These are phyloP conservation scores for Bretziella fagacearum DNA, from an alignment of 2,329 filamentous ascomycete genomes.

Conservation along the genomic window DNA sequence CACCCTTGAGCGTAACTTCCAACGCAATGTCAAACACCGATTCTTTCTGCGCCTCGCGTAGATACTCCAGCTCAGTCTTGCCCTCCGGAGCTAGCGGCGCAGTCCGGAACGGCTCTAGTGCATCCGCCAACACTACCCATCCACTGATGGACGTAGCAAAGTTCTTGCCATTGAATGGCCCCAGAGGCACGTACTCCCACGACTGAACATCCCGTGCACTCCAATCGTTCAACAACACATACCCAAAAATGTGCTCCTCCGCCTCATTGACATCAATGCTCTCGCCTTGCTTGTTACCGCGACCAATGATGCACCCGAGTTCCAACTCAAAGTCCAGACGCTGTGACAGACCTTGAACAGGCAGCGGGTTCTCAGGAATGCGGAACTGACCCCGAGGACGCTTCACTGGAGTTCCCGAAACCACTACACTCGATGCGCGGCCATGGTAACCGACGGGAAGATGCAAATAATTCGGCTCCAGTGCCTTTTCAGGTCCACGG, in stretches of 20 bases:
- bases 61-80: slow-evolving; percentile 16
- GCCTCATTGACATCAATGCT: slow-evolving; percentile 45
- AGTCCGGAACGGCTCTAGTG: slow-evolving; percentile 22
- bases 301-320: slow-evolving; percentile 50
- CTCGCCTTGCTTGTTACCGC: slow-evolving; percentile 40
- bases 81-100: slow-evolving; percentile 13
- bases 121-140: slow-evolving; percentile 40
- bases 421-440: slow-evolving; percentile 50
- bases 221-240: slow-evolving; percentile 45
- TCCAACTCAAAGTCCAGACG: slow-evolving; percentile 54
- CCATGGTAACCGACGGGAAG: slow-evolving; percentile 61
- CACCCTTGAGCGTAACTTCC: slow-evolving; percentile 15
- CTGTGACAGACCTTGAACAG: slow-evolving; percentile 5
- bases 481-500: slow-evolving; percentile 48
- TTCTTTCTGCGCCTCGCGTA: slow-evolving; percentile 9
- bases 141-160: slow-evolving; percentile 39
- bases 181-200: slow-evolving; percentile 38
- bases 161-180: slow-evolving; percentile 40
- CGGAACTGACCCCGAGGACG: slow-evolving; percentile 54
- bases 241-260: slow-evolving; percentile 51
- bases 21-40: slow-evolving; percentile 15
- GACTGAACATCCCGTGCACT: slow-evolving; percentile 38
- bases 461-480: slow-evolving; percentile 59
- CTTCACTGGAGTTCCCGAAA: slow-evolving; percentile 50
- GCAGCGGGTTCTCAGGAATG: background rate